A percentile compares a stretch with the other conserved stretches of the same genome.
Conservation (phyloP, 2,329 filamentous ascomycete genomes). For the Cladosporium sp. region DNA sequence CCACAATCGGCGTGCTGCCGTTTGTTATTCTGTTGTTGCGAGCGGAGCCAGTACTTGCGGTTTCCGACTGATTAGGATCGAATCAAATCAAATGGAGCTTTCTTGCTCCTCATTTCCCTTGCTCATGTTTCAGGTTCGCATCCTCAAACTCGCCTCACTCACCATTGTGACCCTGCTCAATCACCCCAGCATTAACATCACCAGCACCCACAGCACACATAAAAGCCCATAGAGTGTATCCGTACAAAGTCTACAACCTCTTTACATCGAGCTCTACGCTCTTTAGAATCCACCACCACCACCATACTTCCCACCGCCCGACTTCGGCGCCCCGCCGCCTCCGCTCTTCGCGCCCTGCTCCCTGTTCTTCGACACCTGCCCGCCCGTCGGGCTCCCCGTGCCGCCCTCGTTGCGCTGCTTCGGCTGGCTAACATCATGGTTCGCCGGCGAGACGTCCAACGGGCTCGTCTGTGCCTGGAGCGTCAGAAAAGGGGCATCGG, state of each 20-base stretch:
- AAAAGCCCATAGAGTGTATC: no score
- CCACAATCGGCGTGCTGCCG: no score
- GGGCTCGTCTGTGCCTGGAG: conserved; percentile 36
- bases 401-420: conserved; percentile 38
- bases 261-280: not conserved
- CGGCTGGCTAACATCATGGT: conserved; percentile 50
- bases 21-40: no score
- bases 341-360: conserved; percentile 26
- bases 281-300: not conserved
- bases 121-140: no score
- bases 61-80: no score
- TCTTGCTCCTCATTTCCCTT: no score
- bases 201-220: no score
- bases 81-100: no score
- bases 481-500: not conserved
- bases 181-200: no score
- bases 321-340: conserved; percentile 32
- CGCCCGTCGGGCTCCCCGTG: conserved; percentile 21
- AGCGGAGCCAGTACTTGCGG: no score
- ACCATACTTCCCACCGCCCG: conserved; percentile 29
- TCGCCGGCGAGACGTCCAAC: conserved; percentile 55
- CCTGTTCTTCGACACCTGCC: conserved; percentile 19
- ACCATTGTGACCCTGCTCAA: no score
- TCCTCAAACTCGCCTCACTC: no score
- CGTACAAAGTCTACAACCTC: not conserved